These are phyloP conservation scores for Cryptosporidium bovis DNA, from an alignment of 169 alveolate species.

Conservation along the genomic window DNA sequence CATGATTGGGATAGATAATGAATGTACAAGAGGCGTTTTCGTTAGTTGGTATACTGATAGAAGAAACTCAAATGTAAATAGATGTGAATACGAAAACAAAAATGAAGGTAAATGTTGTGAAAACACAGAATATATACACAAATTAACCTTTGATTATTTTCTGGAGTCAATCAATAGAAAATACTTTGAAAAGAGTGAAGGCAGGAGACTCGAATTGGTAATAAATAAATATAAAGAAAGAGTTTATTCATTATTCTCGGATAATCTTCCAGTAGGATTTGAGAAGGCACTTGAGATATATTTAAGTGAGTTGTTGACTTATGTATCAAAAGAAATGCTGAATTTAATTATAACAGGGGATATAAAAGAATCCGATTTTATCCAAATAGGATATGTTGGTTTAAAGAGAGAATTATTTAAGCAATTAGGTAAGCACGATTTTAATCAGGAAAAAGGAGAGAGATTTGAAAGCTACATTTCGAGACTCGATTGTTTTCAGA, in stretches of 20 bases:
- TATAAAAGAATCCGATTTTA: slow-evolving; percentile 12
- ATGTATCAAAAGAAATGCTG: slow-evolving; percentile 5
- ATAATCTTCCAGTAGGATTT: slow-evolving; percentile 23
- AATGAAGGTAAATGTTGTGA: background rate
- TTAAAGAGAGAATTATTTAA: background rate
- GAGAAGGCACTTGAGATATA: slow-evolving; percentile 16
- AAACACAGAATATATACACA: background rate
- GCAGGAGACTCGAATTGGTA: too few species aligned
- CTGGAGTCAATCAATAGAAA: background rate
- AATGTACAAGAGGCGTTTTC: background rate
- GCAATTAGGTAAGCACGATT: background rate
- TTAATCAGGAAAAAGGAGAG: background rate
- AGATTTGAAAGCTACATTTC: slow-evolving; percentile 32
- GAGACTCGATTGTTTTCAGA: slow-evolving; percentile 21
- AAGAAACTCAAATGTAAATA: background rate
- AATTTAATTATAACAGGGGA: background rate
- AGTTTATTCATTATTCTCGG: background rate
- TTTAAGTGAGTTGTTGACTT: background rate
- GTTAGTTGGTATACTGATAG: background rate
- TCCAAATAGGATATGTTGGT: background rate
- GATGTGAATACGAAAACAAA: background rate
- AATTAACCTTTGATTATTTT: background rate
- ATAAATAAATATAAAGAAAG: background rate
- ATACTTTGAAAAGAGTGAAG: too few species aligned
- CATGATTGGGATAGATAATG: background rate